Conservation (phyloP, 176 grass and related monocot genomes). For the Miscanthus lutarioriparius region DNA sequence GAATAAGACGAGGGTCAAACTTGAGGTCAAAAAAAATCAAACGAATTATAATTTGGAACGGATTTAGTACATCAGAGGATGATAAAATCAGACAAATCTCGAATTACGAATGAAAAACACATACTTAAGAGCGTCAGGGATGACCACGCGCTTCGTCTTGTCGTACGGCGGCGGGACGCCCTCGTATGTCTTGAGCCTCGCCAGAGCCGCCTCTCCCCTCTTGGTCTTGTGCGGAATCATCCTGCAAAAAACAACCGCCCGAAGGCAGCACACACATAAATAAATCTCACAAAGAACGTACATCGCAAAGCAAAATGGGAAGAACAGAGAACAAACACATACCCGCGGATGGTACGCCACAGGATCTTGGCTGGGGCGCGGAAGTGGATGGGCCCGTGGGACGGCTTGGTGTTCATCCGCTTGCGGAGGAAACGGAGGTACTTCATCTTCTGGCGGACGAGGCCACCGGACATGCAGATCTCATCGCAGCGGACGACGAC, state of each 20-base stretch:
- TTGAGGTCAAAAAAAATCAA: no score
- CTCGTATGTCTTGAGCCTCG: constrained; percentile 82
- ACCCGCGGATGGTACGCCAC: constrained; percentile 88
- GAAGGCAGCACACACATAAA: background rate
- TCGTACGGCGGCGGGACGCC: constrained; percentile 94
- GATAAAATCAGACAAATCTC: background rate
- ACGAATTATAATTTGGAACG: no score
- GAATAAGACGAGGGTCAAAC: no score
- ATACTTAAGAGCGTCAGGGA: constrained; percentile 96
- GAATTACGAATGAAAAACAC: background rate
- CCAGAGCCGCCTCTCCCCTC: constrained; percentile 82
- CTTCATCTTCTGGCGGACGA: constrained; percentile 96
- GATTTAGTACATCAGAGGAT: background rate
- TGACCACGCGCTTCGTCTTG: constrained; percentile 79
- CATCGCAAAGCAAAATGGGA: background rate
- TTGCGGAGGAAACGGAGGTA: constrained; percentile 92
- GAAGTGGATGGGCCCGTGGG: constrained; percentile 97
- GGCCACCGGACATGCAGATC: constrained; percentile 88
- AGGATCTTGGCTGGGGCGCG: constrained; percentile 82
- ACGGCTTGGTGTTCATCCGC: constrained; percentile 95
- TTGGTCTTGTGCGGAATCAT: constrained; percentile 99
- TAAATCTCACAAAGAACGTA: no score
- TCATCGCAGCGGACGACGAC: constrained; percentile 89
- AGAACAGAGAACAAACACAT: background rate
- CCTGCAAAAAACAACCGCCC: constrained; percentile 20